Evolutionary conservation across 352 stramenopile species (phyloP).

Genomic region (Pythium folliculosum): DNA sequence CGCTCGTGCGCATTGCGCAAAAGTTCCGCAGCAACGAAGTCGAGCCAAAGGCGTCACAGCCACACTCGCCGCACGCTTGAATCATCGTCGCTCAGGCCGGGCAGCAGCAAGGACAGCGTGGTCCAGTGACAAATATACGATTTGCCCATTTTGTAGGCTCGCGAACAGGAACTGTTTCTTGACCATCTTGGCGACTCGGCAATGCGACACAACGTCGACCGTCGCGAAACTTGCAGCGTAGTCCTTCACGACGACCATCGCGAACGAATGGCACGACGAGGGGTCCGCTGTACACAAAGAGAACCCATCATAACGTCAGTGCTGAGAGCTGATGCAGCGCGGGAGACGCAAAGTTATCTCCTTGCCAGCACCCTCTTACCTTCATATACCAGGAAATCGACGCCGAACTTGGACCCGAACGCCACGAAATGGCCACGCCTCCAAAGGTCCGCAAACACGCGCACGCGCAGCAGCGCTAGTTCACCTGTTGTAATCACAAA

Average conservation of each 20-base stretch:
- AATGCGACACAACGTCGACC: constrained; percentile 62
- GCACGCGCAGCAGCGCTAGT: constrained; percentile 29
- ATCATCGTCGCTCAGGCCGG: constrained; percentile 31
- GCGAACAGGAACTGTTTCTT: constrained; percentile 66
- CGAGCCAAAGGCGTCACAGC: constrained; percentile 38
- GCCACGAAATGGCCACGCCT: constrained; percentile 62
- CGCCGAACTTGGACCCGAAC: constrained; percentile 82
- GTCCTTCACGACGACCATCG: constrained; percentile 53
- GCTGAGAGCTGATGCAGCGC: not conserved
- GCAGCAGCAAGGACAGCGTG: constrained; percentile 55
- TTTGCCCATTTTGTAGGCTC: constrained; percentile 30
- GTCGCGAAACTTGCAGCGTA: constrained; percentile 44
- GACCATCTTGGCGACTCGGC: constrained; percentile 74
- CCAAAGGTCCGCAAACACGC: constrained; percentile 74
- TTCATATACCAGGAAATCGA: constrained; percentile 79
- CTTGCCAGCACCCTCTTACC: constrained; percentile 28
- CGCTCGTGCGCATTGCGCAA: constrained; percentile 65
- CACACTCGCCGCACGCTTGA: not conserved
- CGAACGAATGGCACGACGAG: constrained; percentile 44
- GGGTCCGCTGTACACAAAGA: constrained; percentile 36
- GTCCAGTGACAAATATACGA: constrained; percentile 65
- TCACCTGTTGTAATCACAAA: constrained; percentile 3
- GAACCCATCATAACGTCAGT: not conserved
- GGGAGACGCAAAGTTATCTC: too few relatives aligned
- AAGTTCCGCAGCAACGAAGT: constrained; percentile 78